phyloP scores from a whole-genome alignment of 495 filamentous ascomycete species.

The Immersiella caudata region DNA sequence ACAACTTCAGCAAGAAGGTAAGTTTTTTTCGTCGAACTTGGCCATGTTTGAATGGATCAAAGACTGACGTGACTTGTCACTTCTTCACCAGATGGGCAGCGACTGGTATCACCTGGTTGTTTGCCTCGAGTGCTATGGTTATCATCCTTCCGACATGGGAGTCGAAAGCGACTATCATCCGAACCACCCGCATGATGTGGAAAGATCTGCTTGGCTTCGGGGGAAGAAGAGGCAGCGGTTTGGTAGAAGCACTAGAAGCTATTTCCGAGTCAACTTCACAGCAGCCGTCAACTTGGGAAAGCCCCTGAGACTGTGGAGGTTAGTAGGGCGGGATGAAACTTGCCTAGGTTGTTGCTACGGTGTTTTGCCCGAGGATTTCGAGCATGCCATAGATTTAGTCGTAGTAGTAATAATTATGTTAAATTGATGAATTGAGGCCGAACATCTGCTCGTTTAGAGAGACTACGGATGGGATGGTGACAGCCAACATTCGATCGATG shows the following conservation, averaged over 20 bases:
- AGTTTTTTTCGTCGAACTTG: neutral
- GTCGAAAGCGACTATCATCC: neutral
- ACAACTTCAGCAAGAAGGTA: slow-evolving; percentile 18
- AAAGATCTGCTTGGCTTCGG: too few species aligned
- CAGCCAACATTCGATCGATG: too few species aligned
- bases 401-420: too few species aligned
- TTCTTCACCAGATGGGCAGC: neutral
- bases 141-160: neutral
- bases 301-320: neutral
- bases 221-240: neutral
- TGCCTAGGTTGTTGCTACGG: too few species aligned
- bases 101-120: neutral
- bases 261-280: neutral
- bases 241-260: neutral
- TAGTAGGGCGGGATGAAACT: slow-evolving; percentile 1
- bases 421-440: too few species aligned
- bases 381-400: too few species aligned
- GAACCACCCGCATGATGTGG: neutral
- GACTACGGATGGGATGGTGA: too few species aligned
- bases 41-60: neutral
- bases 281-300: slow-evolving; percentile 5
- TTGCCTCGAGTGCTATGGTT: neutral
- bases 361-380: too few species aligned
- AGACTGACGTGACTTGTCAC: neutral
- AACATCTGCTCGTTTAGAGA: too few species aligned